Evolutionary conservation across 202 grass and related monocot genomes (phyloP).

Genomic region (Brachypodium distachyon): DNA sequence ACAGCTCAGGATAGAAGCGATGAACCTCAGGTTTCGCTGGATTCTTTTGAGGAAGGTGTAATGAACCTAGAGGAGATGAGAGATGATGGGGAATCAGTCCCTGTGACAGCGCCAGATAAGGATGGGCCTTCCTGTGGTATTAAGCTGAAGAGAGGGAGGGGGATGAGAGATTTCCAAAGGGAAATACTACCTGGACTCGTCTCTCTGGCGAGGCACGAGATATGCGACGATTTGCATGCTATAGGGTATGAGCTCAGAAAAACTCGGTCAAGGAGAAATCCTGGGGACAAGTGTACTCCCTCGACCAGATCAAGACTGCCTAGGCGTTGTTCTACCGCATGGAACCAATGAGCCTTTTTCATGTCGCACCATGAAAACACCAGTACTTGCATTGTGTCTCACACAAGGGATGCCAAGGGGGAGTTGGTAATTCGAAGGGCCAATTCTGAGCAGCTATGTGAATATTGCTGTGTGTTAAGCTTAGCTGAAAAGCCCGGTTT

Average conservation of each 20-base stretch:
- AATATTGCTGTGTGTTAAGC: slow-evolving; percentile 1
- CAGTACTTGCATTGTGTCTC: neutral
- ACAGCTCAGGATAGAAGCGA: neutral
- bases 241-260: slow-evolving; percentile 84
- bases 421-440: neutral
- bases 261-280: slow-evolving; percentile 40
- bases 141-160: slow-evolving; percentile 75
- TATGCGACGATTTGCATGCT: slow-evolving; percentile 75
- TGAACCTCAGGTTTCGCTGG: slow-evolving; percentile 23
- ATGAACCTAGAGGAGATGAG: slow-evolving; percentile 55
- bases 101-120: slow-evolving; percentile 10
- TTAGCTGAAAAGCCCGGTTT: neutral
- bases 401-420: neutral
- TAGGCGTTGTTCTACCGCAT: slow-evolving; percentile 18
- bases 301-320: slow-evolving; percentile 25
- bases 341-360: neutral
- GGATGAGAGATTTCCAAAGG: slow-evolving; percentile 78
- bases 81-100: slow-evolving; percentile 53
- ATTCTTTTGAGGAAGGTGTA: slow-evolving; percentile 61
- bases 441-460: neutral
- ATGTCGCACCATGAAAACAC: neutral
- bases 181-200: slow-evolving; percentile 83
- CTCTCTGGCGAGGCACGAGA: slow-evolving; percentile 70
- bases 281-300: slow-evolving; percentile 20
- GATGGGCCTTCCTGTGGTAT: slow-evolving; percentile 33